These are phyloP conservation scores for Arthrobotrys entomopaga DNA, from an alignment of 2,329 filamentous ascomycete species.

Conservation along the genomic window DNA sequence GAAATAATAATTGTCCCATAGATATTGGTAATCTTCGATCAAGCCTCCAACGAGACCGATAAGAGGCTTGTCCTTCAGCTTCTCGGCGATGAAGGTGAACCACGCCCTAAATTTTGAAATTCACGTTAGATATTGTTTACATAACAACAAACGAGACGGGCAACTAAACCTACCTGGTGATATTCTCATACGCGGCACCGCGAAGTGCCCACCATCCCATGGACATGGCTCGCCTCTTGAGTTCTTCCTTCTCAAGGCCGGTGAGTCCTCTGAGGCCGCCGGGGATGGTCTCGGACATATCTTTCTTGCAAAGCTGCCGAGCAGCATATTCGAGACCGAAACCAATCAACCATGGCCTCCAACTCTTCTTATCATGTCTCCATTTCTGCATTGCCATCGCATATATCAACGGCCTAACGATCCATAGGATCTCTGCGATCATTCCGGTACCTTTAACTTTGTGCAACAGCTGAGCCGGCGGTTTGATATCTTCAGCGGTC, in stretches of 20 bases:
- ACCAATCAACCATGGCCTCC: slow-evolving; percentile 91
- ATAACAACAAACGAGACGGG: slow-evolving; percentile 56
- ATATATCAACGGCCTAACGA: slow-evolving; percentile 87
- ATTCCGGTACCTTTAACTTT: slow-evolving; percentile 77
- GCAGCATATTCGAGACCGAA: slow-evolving; percentile 86
- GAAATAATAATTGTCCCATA: slow-evolving; percentile 99
- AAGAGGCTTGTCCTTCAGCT: slow-evolving; percentile 76
- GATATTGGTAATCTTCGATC: slow-evolving; percentile 93
- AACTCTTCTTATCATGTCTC: slow-evolving; percentile 77
- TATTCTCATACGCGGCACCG: slow-evolving; percentile 94
- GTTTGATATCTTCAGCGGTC: slow-evolving; percentile 95
- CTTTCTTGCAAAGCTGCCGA: slow-evolving; percentile 79
- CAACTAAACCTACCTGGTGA: slow-evolving; percentile 71
- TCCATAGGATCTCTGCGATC: slow-evolving; percentile 88
- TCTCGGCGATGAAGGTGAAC: slow-evolving; percentile 75
- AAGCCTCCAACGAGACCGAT: slow-evolving; percentile 84
- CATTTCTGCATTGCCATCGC: slow-evolving; percentile 81
- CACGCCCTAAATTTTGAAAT: slow-evolving; percentile 64
- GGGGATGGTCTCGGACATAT: slow-evolving; percentile 71
- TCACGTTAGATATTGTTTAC: slow-evolving; percentile 55
- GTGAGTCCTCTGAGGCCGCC: slow-evolving; percentile 80
- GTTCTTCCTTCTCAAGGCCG: slow-evolving; percentile 86
- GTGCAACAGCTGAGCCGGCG: slow-evolving; percentile 85
- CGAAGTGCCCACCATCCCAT: slow-evolving; percentile 97
- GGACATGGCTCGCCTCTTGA: slow-evolving; percentile 85